Conservation (phyloP, 805 yeast species). For the Saturnispora ahearnii region DNA sequence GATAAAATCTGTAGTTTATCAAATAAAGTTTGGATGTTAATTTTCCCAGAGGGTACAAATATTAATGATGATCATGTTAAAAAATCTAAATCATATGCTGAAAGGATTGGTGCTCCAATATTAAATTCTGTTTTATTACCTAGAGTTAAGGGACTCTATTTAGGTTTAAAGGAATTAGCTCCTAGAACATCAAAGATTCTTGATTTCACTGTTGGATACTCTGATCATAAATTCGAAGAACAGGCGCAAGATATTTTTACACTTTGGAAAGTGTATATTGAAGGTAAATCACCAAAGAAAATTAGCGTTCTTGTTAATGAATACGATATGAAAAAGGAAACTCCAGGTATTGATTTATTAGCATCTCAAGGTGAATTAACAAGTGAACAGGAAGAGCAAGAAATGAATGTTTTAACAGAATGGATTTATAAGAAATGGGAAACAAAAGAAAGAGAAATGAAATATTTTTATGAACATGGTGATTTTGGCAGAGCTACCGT, state of each 20-base stretch:
- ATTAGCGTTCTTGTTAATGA: conserved; percentile 61
- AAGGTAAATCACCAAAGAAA: conserved; percentile 61
- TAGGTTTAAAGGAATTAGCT: conserved; percentile 48
- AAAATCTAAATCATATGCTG: conserved; percentile 50
- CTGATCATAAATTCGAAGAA: conserved; percentile 52
- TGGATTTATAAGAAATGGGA: conserved; percentile 76
- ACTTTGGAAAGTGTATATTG: conserved; percentile 50
- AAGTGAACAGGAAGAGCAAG: conserved; percentile 32
- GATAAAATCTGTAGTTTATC: conserved; percentile 33
- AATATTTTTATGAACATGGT: conserved; percentile 49
- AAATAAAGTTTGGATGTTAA: conserved; percentile 49
- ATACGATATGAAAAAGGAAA: conserved; percentile 31
- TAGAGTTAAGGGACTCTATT: conserved; percentile 68
- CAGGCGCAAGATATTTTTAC: conserved; percentile 75
- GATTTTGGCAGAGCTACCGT: conserved; percentile 30
- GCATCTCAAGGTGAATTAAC: conserved; percentile 35
- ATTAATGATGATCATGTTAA: conserved; percentile 54
- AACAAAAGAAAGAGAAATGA: conserved; percentile 68
- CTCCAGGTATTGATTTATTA: conserved; percentile 28
- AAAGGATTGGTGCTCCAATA: conserved; percentile 42
- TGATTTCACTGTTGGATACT: conserved; percentile 78
- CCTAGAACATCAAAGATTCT: conserved; percentile 51
- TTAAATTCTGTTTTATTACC: conserved; percentile 54
- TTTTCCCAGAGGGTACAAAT: conserved; percentile 96
- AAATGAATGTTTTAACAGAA: conserved; percentile 44